Percentiles rank a stretch among this genome's conserved stretches.
Evolutionary conservation across 331 rosid species (phyloP).

Genomic region (Acacia pycnantha): DNA sequence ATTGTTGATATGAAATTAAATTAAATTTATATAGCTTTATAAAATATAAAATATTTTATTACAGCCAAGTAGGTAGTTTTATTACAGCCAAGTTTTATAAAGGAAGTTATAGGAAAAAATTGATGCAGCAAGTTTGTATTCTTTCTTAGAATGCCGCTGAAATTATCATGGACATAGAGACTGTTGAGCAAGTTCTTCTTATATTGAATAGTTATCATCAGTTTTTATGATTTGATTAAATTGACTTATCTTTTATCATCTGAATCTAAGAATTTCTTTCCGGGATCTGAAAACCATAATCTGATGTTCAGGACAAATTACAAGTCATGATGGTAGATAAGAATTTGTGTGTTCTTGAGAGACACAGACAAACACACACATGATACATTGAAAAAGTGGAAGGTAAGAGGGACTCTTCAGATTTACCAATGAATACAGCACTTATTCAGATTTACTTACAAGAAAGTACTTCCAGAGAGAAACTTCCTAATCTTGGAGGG

Average conservation of each 20-base stretch:
- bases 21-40: no score
- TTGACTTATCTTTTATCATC: neutral
- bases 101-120: no score
- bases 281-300: neutral
- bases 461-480: constrained; percentile 28
- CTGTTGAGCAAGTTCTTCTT: no score
- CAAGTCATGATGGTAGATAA: neutral
- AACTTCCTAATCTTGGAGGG: constrained; percentile 16
- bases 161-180: no score
- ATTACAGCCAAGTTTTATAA: no score
- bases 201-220: no score
- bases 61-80: no score
- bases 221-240: neutral
- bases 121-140: no score
- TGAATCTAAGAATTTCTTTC: neutral
- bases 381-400: neutral
- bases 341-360: neutral
- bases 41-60: no score
- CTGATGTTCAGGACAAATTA: neutral
- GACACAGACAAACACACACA: neutral
- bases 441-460: constrained; percentile 45
- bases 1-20: no score
- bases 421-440: constrained; percentile 21
- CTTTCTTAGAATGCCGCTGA: no score
- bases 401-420: constrained; percentile 9